A percentile compares a stretch with the other conserved stretches of the same genome.
Conservation (phyloP, 2,329 filamentous ascomycete genomes). For the Fragosphaeria purpurea region DNA sequence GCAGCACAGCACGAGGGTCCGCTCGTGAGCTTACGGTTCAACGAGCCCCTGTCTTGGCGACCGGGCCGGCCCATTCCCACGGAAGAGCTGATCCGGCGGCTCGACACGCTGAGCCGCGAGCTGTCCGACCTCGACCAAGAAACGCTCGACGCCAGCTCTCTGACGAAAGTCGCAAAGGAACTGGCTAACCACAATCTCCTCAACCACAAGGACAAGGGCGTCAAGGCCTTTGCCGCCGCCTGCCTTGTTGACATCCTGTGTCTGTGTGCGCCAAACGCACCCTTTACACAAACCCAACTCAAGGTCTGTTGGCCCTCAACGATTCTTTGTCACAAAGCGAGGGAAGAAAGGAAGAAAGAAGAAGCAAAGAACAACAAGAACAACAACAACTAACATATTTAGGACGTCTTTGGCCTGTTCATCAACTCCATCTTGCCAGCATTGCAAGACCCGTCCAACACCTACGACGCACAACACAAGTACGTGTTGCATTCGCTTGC, state of each 20-base stretch:
- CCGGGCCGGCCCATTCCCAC: constrained; percentile 83
- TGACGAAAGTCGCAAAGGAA: constrained; percentile 74
- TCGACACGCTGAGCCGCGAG: constrained; percentile 74
- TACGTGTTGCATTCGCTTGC: constrained; percentile 82
- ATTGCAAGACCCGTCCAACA: constrained; percentile 74
- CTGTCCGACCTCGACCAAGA: constrained; percentile 81
- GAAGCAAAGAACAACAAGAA: neutral
- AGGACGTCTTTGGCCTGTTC: constrained; percentile 92
- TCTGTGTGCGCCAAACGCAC: constrained; percentile 88
- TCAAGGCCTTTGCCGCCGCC: constrained; percentile 78
- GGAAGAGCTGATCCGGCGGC: constrained; percentile 67
- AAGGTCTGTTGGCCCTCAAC: constrained; percentile 54
- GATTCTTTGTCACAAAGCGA: no score
- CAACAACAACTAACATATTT: constrained; percentile 1
- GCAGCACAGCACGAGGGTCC: constrained; percentile 21
- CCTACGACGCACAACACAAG: constrained; percentile 88
- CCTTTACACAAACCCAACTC: constrained; percentile 80
- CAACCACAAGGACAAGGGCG: constrained; percentile 85
- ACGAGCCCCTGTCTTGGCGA: constrained; percentile 81
- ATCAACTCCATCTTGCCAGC: constrained; percentile 74
- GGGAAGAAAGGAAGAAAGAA: neutral
- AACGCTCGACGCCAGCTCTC: constrained; percentile 69
- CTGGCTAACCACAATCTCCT: constrained; percentile 73
- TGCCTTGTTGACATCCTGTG: constrained; percentile 90
- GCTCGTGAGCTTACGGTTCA: constrained; percentile 56